Conservation (phyloP, 2,329 filamentous ascomycete species). For the Rhynchosporium graminicola region DNA sequence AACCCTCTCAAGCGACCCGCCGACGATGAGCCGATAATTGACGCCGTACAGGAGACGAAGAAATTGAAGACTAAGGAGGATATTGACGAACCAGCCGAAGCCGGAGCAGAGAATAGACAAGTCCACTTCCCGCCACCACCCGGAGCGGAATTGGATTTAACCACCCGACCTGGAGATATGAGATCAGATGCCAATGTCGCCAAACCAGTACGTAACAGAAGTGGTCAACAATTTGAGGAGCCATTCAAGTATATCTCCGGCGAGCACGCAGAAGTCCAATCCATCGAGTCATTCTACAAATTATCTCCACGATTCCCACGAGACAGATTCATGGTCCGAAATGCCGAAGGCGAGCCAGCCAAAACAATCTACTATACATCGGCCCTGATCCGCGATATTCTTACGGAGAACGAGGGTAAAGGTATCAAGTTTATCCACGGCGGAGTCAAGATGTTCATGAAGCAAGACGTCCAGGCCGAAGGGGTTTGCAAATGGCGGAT, state of each 20-base stretch:
- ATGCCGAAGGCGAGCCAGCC: slow-evolving; percentile 80
- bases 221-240: slow-evolving; percentile 67
- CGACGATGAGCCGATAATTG: slow-evolving; percentile 36
- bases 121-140: slow-evolving; percentile 42
- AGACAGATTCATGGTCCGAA: slow-evolving; percentile 94
- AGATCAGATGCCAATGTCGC: slow-evolving; percentile 26
- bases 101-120: slow-evolving; percentile 35
- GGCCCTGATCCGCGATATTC: slow-evolving; percentile 78
- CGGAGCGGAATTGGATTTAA: slow-evolving; percentile 37
- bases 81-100: slow-evolving; percentile 30
- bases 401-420: slow-evolving; percentile 82
- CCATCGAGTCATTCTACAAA: slow-evolving; percentile 82
- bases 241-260: slow-evolving; percentile 87
- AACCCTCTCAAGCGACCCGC: slow-evolving; percentile 41
- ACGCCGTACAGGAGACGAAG: slow-evolving; percentile 42
- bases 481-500: slow-evolving; percentile 93
- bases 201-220: slow-evolving; percentile 40
- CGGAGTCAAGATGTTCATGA: slow-evolving; percentile 98
- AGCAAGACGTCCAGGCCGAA: slow-evolving; percentile 86
- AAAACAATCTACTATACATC: slow-evolving; percentile 98
- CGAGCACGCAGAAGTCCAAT: slow-evolving; percentile 72
- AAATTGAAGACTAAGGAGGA: slow-evolving; percentile 49
- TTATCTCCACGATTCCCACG: slow-evolving; percentile 82
- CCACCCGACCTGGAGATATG: slow-evolving; percentile 33
- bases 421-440: slow-evolving; percentile 96